Evolutionary conservation across 306 rosid genomes (phyloP).

Genomic region (Medicago arabica): DNA sequence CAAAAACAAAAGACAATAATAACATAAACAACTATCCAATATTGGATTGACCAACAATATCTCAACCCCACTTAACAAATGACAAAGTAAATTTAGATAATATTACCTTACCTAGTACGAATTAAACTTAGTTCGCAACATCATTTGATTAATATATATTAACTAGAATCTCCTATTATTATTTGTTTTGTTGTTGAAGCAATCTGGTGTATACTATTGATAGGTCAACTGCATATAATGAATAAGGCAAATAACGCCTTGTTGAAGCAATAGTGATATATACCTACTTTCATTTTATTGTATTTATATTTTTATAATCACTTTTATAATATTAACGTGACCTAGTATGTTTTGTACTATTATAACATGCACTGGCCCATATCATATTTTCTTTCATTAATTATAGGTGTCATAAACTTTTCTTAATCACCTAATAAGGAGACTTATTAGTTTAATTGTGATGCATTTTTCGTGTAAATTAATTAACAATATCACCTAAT

Average conservation of each 20-base stretch:
- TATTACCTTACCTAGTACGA: not conserved
- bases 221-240: constrained; percentile 10
- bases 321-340: not conserved
- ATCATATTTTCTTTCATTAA: not conserved
- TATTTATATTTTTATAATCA: not conserved
- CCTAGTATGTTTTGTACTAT: not conserved
- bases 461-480: too few relatives aligned
- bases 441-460: too few relatives aligned
- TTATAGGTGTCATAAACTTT: not conserved
- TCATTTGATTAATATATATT: not conserved
- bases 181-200: not conserved
- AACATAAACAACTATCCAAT: not conserved
- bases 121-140: not conserved
- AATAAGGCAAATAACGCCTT: not conserved
- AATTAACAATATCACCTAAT: too few relatives aligned
- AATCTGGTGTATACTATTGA: not conserved
- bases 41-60: not conserved
- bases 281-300: not conserved
- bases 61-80: not conserved
- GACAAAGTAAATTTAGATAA: not conserved
- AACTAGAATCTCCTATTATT: not conserved
- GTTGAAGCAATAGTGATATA: constrained; percentile 10
- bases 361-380: constrained; percentile 5
- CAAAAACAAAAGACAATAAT: not conserved
- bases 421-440: too few relatives aligned